Base-by-base conservation (phyloP, 306 rosid species). In the Crataegus laevigata region DNA sequence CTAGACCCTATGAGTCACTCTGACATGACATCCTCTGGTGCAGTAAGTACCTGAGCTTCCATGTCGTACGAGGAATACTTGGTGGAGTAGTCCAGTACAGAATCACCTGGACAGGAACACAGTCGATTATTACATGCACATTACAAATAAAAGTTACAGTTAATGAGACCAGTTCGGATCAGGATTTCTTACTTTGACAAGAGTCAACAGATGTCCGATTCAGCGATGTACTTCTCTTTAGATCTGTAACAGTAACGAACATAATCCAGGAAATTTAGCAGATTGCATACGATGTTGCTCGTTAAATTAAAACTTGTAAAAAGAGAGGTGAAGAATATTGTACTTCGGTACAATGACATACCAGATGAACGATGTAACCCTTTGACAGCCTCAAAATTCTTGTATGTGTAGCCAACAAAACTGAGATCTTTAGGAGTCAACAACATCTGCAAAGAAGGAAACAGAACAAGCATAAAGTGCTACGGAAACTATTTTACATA, bases 341-440 rank as follows among this genome's bases (percentile, higher is more conserved):
- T 71, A 66, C 75, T 51, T 30, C 3, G 29, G 71, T 72, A 57
- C 73, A 73, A 65, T 40, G 57, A 81, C 34, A 21, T 85, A 93
- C 98, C 96, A 58, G 54, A 24, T 70, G 96, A 80, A 45, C 65
- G 92, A 47, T 9, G 85, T 45, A 70, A 74, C 59, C 96, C 97
- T 81, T 91, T 91, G 79, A 91, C 86, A 64, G 97, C 98, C 29
- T 93, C 97, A 74, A 94, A 94, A 66, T 94, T 90, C 86, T 94
- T 94, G 82, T 91, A 94, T 40, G 98, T 91, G 83, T 94, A 94
- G 67, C 98, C 98, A 85, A 94, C 98, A 82, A 94, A 94, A 85
- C 82, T 94, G 70, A 94, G 94, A 90, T 94, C 97, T 82, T 90
- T 88, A 60, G 96, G 79, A 83, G 92, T 89, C 87, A 94, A 54